Evolutionary conservation across 139 green algal species (phyloP).

Genomic region (Desmodesmus armatus): DNA sequence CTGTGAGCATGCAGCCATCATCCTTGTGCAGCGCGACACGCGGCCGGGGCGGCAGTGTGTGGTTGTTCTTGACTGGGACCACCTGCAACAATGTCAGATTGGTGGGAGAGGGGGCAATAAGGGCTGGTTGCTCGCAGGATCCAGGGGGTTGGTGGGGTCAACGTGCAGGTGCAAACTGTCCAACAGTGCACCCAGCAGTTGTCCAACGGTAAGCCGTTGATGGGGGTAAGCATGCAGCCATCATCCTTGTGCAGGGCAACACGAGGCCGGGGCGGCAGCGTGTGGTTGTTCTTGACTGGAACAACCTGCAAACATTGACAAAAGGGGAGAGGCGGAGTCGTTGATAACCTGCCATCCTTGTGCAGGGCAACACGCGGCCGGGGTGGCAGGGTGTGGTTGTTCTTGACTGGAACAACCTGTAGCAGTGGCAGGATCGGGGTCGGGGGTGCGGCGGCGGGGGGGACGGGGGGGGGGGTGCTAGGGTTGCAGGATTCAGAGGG

Average conservation of each 20-base stretch:
- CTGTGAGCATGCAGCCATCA: slow-evolving; percentile 1
- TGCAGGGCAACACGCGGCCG: neutral
- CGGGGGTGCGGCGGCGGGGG: neutral
- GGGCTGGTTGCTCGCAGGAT: no score
- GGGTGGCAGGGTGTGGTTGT: slow-evolving; percentile 20
- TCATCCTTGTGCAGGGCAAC: slow-evolving; percentile 23
- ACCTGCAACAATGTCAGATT: neutral
- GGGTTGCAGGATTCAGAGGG: neutral
- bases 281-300: slow-evolving; percentile 28
- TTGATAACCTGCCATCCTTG: neutral
- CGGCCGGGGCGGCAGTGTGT: slow-evolving; percentile 11
- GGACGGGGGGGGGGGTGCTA: neutral
- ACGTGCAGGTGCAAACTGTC: no score
- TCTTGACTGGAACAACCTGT: neutral
- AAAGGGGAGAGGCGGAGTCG: neutral
- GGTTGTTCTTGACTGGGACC: slow-evolving; percentile 12
- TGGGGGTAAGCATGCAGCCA: neutral
- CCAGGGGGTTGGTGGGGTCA: no score
- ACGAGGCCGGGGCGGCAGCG: slow-evolving; percentile 1
- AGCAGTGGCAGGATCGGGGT: neutral
- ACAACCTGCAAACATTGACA: neutral
- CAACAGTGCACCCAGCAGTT: no score
- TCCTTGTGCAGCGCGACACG: slow-evolving; percentile 23
- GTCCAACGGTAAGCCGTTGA: no score
- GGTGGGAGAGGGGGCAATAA: no score